A percentile compares a stretch with the other conserved stretches of the same genome.
These are phyloP conservation scores for Solanum clarkiae DNA, from an alignment of 257 asterid species.

Conservation along the genomic window DNA sequence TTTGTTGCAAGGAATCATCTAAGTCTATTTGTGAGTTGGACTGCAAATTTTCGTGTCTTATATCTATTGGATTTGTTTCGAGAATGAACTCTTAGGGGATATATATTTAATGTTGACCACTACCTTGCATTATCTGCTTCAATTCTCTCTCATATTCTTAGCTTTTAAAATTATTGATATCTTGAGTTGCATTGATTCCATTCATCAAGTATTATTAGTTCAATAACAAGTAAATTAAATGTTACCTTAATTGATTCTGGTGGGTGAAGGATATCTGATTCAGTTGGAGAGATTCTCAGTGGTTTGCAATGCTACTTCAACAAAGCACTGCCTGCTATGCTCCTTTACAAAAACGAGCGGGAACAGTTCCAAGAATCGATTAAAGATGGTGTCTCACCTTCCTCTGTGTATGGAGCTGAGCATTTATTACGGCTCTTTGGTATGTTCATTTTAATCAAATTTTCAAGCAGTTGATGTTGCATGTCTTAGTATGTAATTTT, in stretches of 20 bases:
- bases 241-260: neutral
- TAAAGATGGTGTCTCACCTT: constrained; percentile 34
- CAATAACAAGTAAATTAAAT: neutral
- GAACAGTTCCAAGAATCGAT: constrained; percentile 37
- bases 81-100: neutral
- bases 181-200: neutral
- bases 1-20: neutral
- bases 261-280: constrained; percentile 37
- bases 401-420: constrained; percentile 66
- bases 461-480: neutral
- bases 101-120: neutral
- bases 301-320: constrained; percentile 59
- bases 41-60: neutral
- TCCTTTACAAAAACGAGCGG: constrained; percentile 64
- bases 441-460: constrained; percentile 9
- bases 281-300: constrained; percentile 34
- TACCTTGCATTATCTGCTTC: neutral
- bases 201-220: neutral
- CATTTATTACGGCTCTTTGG: constrained; percentile 74
- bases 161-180: neutral
- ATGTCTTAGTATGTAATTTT: neutral
- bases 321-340: constrained; percentile 55
- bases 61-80: neutral
- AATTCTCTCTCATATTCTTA: neutral
- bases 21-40: neutral